Evolutionary conservation across 2,329 filamentous ascomycete species (phyloP), one percentile per base, ranked within the genome.

Genomic region (Fusarium hostae): DNA sequence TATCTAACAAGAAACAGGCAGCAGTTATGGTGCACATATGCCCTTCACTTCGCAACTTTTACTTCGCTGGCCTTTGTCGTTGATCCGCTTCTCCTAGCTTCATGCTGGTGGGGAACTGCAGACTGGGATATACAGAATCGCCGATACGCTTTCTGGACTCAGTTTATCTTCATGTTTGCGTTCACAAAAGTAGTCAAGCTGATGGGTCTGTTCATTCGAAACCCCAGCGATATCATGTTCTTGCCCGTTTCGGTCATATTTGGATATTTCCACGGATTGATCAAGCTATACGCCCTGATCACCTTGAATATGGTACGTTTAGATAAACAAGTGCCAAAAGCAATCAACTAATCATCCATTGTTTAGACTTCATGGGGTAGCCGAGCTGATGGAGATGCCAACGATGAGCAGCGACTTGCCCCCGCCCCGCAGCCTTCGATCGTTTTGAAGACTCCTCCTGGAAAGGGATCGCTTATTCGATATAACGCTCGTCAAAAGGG

Each of bases 171-270:
- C 87, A 94, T 95, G 89, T 90, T 94, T 71, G 86, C 79, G 73
- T 93, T 94, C 79, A 95, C 92, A 81, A 98, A 98, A 84, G 92
- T 94, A 62, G 90, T 98, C 83, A 98, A 98, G 86, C 86, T 98
- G 59, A 84, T 96, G 76, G 94, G 93, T 13, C 90, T 98, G 76
- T 96, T 97, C 82, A 87, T 92, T 76, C 91, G 93, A 72, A 93
- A 97, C 81, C 94, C 95, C 8, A 88, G 88, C 74, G 95, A 98
- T 79, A 83, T 97, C 70, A 79, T 93, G 44, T 92, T 93, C 78
- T 85, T 97, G 55, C 94, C 94, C 2, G 86, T 95, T n/a, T 97
- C 94, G 41, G 90, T 98, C 75, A 70, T 94, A 18, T 98, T 98
- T 82, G 95, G 95, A 55, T 98, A 96, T 82, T 92, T 97, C 76